Base-by-base conservation (phyloP, 2,329 filamentous ascomycete genomes). In the Paecilomyces fulvus region DNA sequence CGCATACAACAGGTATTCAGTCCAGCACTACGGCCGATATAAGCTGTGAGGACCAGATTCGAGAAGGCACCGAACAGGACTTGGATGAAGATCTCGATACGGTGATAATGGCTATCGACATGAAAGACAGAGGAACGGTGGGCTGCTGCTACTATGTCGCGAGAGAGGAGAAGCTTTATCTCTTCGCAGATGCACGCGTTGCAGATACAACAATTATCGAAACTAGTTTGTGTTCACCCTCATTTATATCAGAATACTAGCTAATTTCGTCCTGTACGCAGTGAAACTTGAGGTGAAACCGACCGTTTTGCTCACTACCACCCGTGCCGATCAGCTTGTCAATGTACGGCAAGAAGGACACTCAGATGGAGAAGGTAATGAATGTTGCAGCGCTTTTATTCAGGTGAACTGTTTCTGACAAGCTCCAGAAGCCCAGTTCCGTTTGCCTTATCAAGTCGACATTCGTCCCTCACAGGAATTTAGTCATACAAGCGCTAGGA, bases 141-240 rank as follows among this genome's bases (percentile, higher is more conserved):
- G 92, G 92, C 0, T 96, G 91, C 69, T 87, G 89, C 50, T 95
- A 92, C 67, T 96, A 92, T 67, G 77, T 86, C 51, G 84, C 86
- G 5, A 75, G 80, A 25, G 83, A 90, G 43, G 85, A 89, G 64
- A 83, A 79, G 33, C 72, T 96, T 3, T 87, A 83, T 57, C 78
- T 96, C 49, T 85, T 95, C 67, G 85, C 92, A 67, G 92, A 96
- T 62, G 79, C 89, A 9, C 79, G 82, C 14, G 78, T 84, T 61
- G 87, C 85, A 3, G 85, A 83, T n/a, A 69, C 83, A n/a, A 85
- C 89, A 33, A 75, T 86, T 11, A 75, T 88, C n/a, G 83, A 89
- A 58, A 84, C 80, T 3, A 62, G 77, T 79, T 58, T 51, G 70
- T 63, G 21, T 52, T 10, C 7, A 12, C 12, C 9, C 25, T 9